Evolutionary conservation across 2,329 filamentous ascomycete species (phyloP), one percentile per base, ranked within the genome.

Genomic region (Fusarium newnesense): DNA sequence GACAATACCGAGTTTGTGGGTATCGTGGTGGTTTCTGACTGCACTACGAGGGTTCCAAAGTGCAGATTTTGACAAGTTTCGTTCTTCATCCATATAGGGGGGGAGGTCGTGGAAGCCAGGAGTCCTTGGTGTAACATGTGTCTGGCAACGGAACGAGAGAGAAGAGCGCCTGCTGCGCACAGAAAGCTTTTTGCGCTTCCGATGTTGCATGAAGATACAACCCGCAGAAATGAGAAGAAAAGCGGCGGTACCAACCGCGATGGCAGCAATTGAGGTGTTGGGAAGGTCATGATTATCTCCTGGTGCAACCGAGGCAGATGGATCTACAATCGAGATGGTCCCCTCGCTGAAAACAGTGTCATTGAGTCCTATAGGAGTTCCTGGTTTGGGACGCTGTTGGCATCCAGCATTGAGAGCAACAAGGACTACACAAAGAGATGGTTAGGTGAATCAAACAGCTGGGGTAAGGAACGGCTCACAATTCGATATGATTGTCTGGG

Each of bases 401-500:
- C 88, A 90, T 50, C 85, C 87, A 7, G 87, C 86, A 71, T 85
- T 81, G 8, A 90, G 81, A 13, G 87, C 87, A 9, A 87, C 77
- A 54, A 90, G 80, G 69, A 85, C 87, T 88, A 24, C 9, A 30
- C 26, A 12, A 50, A 37, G 13, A 11, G 19, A 7, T 28, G 49
- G 58, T 73, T 64, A 75, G 60, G 40, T 18, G 18, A 26, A 13
- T 18, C 13, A n/a, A 32, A 39, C 13, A 30, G 24, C 24, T 16
- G 9, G 15, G 19, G 2, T 19, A 13, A 16, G 43, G 7, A 15
- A 40, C 28, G 36, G 72, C 84, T 72, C 79, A 88, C 87, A 87
- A 72, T 89, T 89, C 57, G 85, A 83, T 11, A 89, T 67, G 66
- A 85, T 85, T 21, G 81, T 78, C 36, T 84, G 84, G 4, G 79